Percentiles rank a stretch among this genome's conserved stretches.
These are phyloP conservation scores for Kwoniella pini DNA, from an alignment of 768 basidiomycete genomes.

Conservation along the genomic window DNA sequence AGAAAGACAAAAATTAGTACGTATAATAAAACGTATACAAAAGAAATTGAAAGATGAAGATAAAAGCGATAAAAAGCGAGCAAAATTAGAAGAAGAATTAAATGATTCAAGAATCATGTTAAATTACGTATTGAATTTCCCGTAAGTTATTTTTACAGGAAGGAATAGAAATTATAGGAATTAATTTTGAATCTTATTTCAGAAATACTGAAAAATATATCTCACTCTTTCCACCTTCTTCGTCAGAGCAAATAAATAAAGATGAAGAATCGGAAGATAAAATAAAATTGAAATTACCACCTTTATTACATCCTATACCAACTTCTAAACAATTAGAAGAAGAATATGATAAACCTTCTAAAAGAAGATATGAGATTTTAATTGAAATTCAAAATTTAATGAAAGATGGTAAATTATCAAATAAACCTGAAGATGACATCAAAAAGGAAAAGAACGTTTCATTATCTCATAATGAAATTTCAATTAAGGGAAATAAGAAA, in stretches of 20 bases:
- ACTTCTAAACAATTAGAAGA: not conserved
- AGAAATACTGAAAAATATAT: constrained; percentile 79
- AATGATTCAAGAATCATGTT: constrained; percentile 75
- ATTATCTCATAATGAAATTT: constrained; percentile 4
- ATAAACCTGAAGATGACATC: constrained; percentile 31
- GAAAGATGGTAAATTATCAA: constrained; percentile 27
- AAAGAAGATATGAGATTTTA: constrained; percentile 35
- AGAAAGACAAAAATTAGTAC: constrained; percentile 85
- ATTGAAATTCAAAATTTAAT: constrained; percentile 34
- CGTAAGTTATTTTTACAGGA: constrained; percentile 59
- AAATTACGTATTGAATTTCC: constrained; percentile 71
- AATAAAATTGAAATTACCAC: constrained; percentile 21
- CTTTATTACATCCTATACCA: constrained; percentile 8
- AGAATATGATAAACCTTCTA: not conserved
- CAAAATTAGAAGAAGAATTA: constrained; percentile 60
- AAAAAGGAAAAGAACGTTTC: constrained; percentile 14
- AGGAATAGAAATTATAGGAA: no score
- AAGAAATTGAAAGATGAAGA: constrained; percentile 17
- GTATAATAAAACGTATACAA: constrained; percentile 62
- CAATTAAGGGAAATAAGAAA: constrained; percentile 2
- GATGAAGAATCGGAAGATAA: constrained; percentile 4
- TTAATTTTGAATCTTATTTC: not conserved
- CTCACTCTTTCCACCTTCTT: constrained; percentile 71
- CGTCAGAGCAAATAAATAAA: constrained; percentile 11
- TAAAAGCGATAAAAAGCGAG: constrained; percentile 63